phyloP scores from a whole-genome alignment of 2,329 filamentous ascomycete species.

The Penicillium sumatraense region DNA sequence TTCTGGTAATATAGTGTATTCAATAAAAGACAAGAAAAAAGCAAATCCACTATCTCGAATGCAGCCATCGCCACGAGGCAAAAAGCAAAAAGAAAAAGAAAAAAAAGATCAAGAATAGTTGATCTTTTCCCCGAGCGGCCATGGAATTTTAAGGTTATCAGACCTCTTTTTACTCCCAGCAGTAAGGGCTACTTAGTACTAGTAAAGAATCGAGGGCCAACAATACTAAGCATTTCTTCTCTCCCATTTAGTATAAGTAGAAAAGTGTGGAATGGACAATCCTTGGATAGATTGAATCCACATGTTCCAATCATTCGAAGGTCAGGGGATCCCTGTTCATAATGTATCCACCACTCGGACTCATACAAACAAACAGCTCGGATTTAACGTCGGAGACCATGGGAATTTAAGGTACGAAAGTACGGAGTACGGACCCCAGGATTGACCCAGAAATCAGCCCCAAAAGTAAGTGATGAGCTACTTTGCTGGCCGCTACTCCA shows the following conservation, averaged over 20 bases:
- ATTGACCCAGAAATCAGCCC: background rate
- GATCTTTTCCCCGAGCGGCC: background rate
- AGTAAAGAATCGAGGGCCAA: no score
- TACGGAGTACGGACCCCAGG: no score
- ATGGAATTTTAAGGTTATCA: background rate
- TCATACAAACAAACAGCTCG: background rate
- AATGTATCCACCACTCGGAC: no score
- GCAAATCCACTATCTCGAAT: background rate
- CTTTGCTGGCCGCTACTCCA: background rate
- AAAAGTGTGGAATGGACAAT: no score
- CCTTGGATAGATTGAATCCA: background rate
- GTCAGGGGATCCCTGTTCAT: background rate
- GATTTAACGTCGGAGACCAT: background rate
- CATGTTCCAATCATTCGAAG: background rate
- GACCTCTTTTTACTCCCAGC: background rate
- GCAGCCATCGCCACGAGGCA: background rate
- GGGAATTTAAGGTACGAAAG: background rate
- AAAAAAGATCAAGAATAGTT: no score
- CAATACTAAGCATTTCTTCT: background rate
- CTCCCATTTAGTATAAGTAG: no score
- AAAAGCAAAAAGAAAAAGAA: no score
- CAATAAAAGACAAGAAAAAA: background rate
- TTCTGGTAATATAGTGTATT: background rate
- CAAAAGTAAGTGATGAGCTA: background rate
- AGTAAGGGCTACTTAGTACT: no score